Conservation (phyloP, 805 yeast genomes). For the Candida khao-thaluensis region DNA sequence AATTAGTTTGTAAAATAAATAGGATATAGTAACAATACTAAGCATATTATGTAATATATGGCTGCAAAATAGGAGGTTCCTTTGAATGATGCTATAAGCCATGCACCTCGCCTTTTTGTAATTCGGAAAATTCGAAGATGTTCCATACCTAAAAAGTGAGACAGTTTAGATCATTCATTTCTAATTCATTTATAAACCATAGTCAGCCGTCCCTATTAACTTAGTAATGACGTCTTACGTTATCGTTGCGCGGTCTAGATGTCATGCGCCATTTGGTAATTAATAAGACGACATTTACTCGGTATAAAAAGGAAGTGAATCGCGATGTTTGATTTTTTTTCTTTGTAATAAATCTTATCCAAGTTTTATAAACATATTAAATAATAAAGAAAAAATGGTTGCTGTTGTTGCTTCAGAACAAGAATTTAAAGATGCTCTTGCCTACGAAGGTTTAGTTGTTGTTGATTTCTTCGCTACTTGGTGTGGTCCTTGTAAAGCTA, state of each 20-base stretch:
- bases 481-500: conserved; percentile 99
- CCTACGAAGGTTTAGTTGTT: conserved; percentile 71
- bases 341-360: too few species aligned
- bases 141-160: background rate
- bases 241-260: conserved; percentile 4
- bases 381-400: conserved; percentile 38
- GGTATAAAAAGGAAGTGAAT: conserved; percentile 1
- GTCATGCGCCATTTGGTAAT: conserved; percentile 10
- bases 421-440: conserved; percentile 69
- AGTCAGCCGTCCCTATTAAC: too few species aligned
- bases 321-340: too few species aligned
- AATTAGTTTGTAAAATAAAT: too few species aligned
- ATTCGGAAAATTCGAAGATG: too few species aligned
- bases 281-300: conserved; percentile 1
- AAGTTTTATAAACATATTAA: too few species aligned
- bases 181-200: too few species aligned
- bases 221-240: conserved; percentile 4
- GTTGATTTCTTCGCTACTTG: conserved; percentile 96
- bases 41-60: background rate
- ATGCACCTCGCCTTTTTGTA: too few species aligned
- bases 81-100: too few species aligned
- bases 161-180: background rate
- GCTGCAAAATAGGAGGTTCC: too few species aligned
- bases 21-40: too few species aligned
- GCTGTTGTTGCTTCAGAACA: conserved; percentile 27